Base-by-base conservation (phyloP, 371 early-diverging fungal genomes). In the Amoeboaphelidium protococcarum region DNA sequence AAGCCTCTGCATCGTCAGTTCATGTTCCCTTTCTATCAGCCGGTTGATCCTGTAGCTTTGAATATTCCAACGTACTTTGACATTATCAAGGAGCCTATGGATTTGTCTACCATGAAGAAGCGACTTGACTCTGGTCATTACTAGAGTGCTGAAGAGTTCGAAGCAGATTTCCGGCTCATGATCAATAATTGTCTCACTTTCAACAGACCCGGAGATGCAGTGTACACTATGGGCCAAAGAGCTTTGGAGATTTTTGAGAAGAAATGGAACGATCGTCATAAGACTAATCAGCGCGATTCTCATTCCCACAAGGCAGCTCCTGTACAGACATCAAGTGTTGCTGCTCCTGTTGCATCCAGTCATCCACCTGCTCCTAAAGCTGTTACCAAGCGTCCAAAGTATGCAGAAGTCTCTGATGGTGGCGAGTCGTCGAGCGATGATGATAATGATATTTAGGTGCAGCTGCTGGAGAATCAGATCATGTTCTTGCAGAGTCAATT, bases 71-170 rank as follows among this genome's bases (percentile, higher is more conserved):
- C 86, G 54, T 99, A 99, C 60, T 79, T 77, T 21, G 71, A 74
- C 10, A 72, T 83, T 54, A 74, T 99, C 61, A 87, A 83, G 57
- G 54, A 71, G 24, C 99, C 99, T 0, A 98, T 99, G 95, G 99
- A 98, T 55, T 61, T 98, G 3, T 74, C 78, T 10, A 98, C 98
- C 0, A 77, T 94, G 19, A 82, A 82, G 50, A 63, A 64, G 42
- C 89, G 89, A 58, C 61, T 98, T 16, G 80, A 58, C 13, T 22
- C 2, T 2, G 50, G 51, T 2, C 25, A 37, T 23, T 67, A 69
- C 48, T 19, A 31, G 3, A 44, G 27, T 22, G 20, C 45, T 4
- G 50, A 54, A 2, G 57, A 54, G 0, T 53, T 60, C 40, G 44
- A 53, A 42, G 41, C 23, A 1, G 66, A 66, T 46, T 47, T 65